These are phyloP conservation scores for Hypoxylon sp. DNA, from an alignment of 2,329 filamentous ascomycete species.

Conservation along the genomic window DNA sequence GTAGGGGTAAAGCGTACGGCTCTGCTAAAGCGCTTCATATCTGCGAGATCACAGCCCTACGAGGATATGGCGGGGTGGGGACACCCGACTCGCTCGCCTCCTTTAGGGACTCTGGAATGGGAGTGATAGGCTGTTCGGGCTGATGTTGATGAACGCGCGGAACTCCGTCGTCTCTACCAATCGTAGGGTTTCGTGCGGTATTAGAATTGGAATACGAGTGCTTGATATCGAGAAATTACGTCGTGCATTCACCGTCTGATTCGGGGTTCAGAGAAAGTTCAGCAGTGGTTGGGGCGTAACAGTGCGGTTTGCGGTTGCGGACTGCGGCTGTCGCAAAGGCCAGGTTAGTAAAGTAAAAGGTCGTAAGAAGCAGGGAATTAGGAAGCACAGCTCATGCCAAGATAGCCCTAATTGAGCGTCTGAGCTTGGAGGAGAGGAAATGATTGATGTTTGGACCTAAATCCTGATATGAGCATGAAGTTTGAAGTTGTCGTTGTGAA, in stretches of 20 bases:
- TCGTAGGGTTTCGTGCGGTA: constrained; percentile 18
- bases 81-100: constrained; percentile 42
- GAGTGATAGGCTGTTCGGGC: constrained; percentile 11
- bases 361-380: constrained; percentile 25
- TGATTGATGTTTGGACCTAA: constrained; percentile 25
- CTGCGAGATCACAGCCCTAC: constrained; percentile 48
- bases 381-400: constrained; percentile 24
- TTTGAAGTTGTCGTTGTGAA: constrained; percentile 47
- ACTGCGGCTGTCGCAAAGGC: constrained; percentile 34
- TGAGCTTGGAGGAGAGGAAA: constrained; percentile 24
- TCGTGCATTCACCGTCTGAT: constrained; percentile 47
- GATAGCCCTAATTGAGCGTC: constrained; percentile 37
- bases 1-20: constrained; percentile 74
- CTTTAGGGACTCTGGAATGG: constrained; percentile 19
- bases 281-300: constrained; percentile 40
- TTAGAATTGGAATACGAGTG: constrained; percentile 16
- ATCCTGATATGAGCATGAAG: constrained; percentile 32
- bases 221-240: constrained; percentile 27
- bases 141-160: constrained; percentile 30
- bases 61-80: constrained; percentile 46
- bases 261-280: constrained; percentile 25
- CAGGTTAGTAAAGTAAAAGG: constrained; percentile 11
- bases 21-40: constrained; percentile 97
- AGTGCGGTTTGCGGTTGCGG: constrained; percentile 25
- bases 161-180: constrained; percentile 3